Percentiles rank a stretch among this genome's conserved stretches.
These are phyloP conservation scores for Solanum ossicruentum DNA, from an alignment of 257 asterid genomes.

Conservation along the genomic window DNA sequence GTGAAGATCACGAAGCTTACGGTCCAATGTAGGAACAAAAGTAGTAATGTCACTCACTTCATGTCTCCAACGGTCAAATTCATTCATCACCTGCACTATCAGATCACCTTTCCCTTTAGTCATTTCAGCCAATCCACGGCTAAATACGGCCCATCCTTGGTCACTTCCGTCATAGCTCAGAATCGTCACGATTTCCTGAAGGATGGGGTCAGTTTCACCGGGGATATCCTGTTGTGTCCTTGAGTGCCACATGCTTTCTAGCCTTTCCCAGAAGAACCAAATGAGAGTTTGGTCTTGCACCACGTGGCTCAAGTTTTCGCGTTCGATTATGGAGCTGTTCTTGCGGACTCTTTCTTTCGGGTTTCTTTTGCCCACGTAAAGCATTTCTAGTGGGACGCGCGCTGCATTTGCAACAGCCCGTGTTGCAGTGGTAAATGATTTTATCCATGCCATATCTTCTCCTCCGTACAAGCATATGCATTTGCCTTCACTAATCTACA, in stretches of 20 bases:
- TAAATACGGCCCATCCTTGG: slow-evolving; percentile 74
- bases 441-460: slow-evolving; percentile 78
- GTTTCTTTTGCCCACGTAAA: slow-evolving; percentile 74
- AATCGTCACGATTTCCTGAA: slow-evolving; percentile 52
- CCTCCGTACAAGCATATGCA: slow-evolving; percentile 87
- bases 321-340: slow-evolving; percentile 41
- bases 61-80: slow-evolving; percentile 25
- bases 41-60: slow-evolving; percentile 32
- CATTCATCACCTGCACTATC: slow-evolving; percentile 26
- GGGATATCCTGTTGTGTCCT: slow-evolving; percentile 51
- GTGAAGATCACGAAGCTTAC: slow-evolving; percentile 24
- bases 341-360: slow-evolving; percentile 48
- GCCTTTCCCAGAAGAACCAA: slow-evolving; percentile 88
- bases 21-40: slow-evolving; percentile 39
- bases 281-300: slow-evolving; percentile 28
- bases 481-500: slow-evolving; percentile 37
- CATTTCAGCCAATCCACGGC: slow-evolving; percentile 40
- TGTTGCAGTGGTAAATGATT: slow-evolving; percentile 36
- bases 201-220: slow-evolving; percentile 42
- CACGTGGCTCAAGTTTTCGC: slow-evolving; percentile 49
- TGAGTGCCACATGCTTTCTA: slow-evolving; percentile 92
- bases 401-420: slow-evolving; percentile 28
- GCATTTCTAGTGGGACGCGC: slow-evolving; percentile 47
- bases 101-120: slow-evolving; percentile 41
- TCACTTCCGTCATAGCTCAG: slow-evolving; percentile 67